These are phyloP conservation scores for Coccomyxa subellipsoidea DNA, from an alignment of 163 green algal species.

Conservation along the genomic window DNA sequence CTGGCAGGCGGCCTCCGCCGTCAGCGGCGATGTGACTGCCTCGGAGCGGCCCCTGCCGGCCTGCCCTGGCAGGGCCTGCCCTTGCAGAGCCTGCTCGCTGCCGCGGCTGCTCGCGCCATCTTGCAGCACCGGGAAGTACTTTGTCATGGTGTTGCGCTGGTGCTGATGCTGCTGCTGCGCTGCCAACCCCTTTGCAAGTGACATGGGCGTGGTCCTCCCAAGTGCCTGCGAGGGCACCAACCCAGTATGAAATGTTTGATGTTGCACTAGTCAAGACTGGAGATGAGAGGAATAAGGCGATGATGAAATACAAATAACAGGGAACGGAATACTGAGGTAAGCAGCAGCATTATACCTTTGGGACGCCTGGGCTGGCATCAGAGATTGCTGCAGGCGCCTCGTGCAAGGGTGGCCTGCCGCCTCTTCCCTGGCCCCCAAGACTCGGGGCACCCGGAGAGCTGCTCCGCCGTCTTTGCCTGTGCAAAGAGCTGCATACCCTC, in stretches of 20 bases:
- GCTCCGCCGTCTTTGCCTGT: not conserved
- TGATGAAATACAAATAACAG: not conserved
- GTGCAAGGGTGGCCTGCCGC: not conserved
- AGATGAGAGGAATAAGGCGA: not conserved
- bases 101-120: not conserved
- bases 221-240: not conserved
- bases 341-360: not conserved
- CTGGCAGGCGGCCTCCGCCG: not conserved
- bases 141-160: slow-evolving; percentile 8
- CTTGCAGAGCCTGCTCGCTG: not conserved
- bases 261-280: not conserved
- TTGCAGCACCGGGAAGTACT: slow-evolving; percentile 7
- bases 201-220: not conserved
- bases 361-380: not conserved
- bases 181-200: not conserved
- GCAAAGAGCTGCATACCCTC: not conserved
- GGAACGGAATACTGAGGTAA: not conserved
- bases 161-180: not conserved
- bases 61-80: not conserved
- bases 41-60: not conserved
- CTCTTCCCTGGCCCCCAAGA: not conserved
- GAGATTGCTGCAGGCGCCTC: not conserved
- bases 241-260: not conserved
- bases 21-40: not conserved
- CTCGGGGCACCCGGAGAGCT: not conserved